phyloP scores from a whole-genome alignment of 2,329 filamentous ascomycete species.

The Teratosphaeria gauchensis region DNA sequence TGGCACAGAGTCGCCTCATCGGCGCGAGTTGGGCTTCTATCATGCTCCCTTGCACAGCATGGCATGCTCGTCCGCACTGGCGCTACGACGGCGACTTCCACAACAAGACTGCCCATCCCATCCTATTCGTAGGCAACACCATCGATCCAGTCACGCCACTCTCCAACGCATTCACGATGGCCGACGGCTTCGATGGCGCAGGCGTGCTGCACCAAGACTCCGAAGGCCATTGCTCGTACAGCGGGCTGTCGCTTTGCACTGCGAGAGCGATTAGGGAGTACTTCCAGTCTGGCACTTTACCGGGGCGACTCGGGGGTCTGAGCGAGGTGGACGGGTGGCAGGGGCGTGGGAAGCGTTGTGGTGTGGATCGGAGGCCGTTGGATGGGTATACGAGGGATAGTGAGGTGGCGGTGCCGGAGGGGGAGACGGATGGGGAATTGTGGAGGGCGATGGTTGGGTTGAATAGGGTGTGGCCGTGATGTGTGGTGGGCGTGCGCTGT shows the following conservation, averaged over 20 bases:
- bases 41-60: slow-evolving; percentile 26
- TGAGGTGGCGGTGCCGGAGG: slow-evolving; percentile 7
- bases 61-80: slow-evolving; percentile 11
- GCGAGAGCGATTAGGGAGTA: slow-evolving; percentile 29
- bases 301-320: slow-evolving; percentile 11
- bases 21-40: slow-evolving; percentile 29
- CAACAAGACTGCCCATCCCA: slow-evolving; percentile 41
- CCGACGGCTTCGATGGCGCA: slow-evolving; percentile 30
- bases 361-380: slow-evolving; percentile 21
- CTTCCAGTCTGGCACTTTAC: slow-evolving; percentile 33
- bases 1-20: slow-evolving; percentile 22
- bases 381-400: slow-evolving; percentile 8
- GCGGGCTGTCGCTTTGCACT: slow-evolving; percentile 30
- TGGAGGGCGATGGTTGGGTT: slow-evolving; percentile 12
- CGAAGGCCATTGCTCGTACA: slow-evolving; percentile 21
- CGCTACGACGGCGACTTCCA: slow-evolving; percentile 13
- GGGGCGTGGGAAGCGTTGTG: slow-evolving; percentile 25
- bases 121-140: slow-evolving; percentile 49
- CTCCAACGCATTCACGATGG: slow-evolving; percentile 36
- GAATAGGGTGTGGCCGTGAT: slow-evolving; percentile 8
- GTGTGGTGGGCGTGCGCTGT: no score
- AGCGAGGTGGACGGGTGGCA: slow-evolving; percentile 6
- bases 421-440: slow-evolving; percentile 10
- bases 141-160: slow-evolving; percentile 53
- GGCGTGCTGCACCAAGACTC: slow-evolving; percentile 35